Base-by-base conservation (phyloP, 345 rosid species). In the Conringia planisiliqua region DNA sequence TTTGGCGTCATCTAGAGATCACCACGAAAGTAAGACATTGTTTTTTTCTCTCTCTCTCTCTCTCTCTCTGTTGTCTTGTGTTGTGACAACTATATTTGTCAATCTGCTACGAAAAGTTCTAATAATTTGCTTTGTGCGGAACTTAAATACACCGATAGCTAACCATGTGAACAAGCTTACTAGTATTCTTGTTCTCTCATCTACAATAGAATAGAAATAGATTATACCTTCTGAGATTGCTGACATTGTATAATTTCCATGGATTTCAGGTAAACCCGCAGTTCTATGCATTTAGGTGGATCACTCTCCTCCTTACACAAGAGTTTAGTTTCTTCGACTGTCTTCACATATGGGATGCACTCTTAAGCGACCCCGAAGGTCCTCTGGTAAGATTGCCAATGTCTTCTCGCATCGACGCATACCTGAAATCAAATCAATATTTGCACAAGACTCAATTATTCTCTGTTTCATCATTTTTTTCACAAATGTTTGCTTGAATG, bases 1-100 rank as follows among this genome's bases (percentile, higher is more conserved):
- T 95, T 62, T 95, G 99, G 99, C 99, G 99, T 52, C 99, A 95
- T 84, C 89, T 95, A 75, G 99, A 94, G 84, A 70, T 94, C 82
- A 88, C 97, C 72, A 90, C 97, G 35, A 90, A 92, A 84, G 99
- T 90, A 88, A 82, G 85, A 80, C 46, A 55, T 48, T 2, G 24
- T n/a, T 29, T 39, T n/a, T n/a, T n/a, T n/a, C n/a, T n/a, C n/a
- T n/a, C n/a, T n/a, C n/a, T 48, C 10, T 43, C 10, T 39, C 32
- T 14, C n/a, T 40, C 10, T 10, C 9, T 27, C 24, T 35, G 7
- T 52, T 38, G 30, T 70, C 13, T 51, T 39, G n/a, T 52, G 61
- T 26, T 61, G n/a, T 47, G 39, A 36, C 48, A 47, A 22, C 32
- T 18, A 50, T 50, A 26, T 29, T 16, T 54, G 52, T 27, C 42